These are phyloP conservation scores for Adansonia madagascariensis DNA, from an alignment of 441 rosid species.

Conservation along the genomic window DNA sequence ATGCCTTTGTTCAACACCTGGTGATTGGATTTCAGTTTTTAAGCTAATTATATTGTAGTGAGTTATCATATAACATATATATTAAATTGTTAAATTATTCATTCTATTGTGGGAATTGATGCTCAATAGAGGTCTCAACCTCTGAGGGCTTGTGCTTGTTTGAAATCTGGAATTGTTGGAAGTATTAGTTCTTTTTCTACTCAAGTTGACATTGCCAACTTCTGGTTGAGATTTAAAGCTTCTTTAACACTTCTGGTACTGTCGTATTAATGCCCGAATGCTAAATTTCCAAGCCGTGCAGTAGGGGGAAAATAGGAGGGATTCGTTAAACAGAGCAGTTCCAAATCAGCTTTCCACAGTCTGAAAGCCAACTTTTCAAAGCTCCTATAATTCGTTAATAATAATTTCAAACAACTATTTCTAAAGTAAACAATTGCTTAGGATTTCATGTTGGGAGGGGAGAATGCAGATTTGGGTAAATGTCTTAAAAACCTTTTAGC, in stretches of 20 bases:
- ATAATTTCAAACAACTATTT: not conserved
- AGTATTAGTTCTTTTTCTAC: constrained; percentile 9
- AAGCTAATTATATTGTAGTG: not conserved
- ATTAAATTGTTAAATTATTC: not conserved
- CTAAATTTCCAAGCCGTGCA: not conserved
- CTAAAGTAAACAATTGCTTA: not conserved
- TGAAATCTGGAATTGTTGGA: not conserved
- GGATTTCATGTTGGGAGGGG: not conserved
- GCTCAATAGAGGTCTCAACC: not conserved
- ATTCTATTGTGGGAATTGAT: not conserved
- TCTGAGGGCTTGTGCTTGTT: not conserved
- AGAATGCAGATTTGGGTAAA: not conserved
- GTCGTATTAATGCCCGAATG: not conserved
- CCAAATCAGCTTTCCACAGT: no score
- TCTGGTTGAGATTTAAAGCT: not conserved
- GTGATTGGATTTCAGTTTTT: not conserved
- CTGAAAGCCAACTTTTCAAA: not conserved
- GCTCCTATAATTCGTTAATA: not conserved
- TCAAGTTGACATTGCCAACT: not conserved
- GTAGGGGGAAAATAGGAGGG: not conserved
- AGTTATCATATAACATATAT: not conserved
- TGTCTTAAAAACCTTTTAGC: not conserved
- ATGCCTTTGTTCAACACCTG: constrained; percentile 11
- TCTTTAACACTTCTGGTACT: not conserved
- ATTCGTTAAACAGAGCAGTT: not conserved